phyloP scores from a whole-genome alignment of 306 rosid genomes.

The Glycyrrhiza uralensis region DNA sequence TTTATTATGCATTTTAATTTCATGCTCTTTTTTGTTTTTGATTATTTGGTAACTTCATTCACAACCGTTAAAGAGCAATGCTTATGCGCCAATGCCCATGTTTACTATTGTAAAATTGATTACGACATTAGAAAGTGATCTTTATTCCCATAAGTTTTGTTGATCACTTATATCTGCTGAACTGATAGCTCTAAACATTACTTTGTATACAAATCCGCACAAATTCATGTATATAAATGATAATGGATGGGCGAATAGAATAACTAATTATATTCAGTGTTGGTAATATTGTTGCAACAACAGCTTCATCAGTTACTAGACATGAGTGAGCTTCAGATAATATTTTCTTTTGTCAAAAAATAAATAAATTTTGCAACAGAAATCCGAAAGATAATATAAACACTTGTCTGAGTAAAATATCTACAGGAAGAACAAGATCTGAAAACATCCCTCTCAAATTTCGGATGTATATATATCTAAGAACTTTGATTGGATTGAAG shows the following conservation, averaged over 20 bases:
- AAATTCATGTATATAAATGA: no score
- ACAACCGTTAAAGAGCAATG: background rate
- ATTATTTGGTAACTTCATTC: background rate
- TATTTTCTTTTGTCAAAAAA: no score
- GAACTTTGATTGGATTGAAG: background rate
- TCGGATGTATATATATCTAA: background rate
- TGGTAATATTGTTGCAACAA: no score
- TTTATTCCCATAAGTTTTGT: background rate
- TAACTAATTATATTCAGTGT: no score
- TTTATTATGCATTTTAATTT: background rate
- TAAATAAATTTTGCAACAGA: no score
- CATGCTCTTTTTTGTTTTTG: background rate
- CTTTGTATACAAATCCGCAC: background rate
- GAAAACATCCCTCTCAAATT: background rate
- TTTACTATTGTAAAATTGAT: background rate
- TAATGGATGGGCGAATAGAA: no score
- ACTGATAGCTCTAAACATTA: background rate
- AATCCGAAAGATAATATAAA: no score
- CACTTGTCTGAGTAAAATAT: no score
- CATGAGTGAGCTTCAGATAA: no score
- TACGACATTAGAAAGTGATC: background rate
- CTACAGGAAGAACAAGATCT: background rate
- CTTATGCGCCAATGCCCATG: no score
- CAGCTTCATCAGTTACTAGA: no score
- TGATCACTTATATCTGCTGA: background rate